Percentiles rank a stretch among this genome's conserved stretches.
Evolutionary conservation across 345 rosid species (phyloP).

Genomic region (Jatropha curcas): DNA sequence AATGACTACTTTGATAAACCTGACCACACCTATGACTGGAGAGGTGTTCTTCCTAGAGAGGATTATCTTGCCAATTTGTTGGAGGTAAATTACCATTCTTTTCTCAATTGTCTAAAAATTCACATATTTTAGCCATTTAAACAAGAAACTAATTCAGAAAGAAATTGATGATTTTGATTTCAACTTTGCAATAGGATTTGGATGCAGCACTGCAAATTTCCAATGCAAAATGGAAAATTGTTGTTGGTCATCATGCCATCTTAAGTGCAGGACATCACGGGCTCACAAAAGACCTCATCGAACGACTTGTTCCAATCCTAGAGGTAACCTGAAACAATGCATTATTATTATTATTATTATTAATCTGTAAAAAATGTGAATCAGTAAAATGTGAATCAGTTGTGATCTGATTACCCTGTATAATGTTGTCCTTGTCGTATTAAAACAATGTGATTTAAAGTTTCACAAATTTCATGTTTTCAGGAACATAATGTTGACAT

Average conservation of each 20-base stretch:
- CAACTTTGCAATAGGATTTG: slow-evolving; percentile 39
- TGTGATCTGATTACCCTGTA: no score
- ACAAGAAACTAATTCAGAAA: no score
- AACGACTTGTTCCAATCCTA: slow-evolving; percentile 53
- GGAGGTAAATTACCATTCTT: slow-evolving; percentile 21
- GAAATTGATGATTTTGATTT: background rate
- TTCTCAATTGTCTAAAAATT: background rate
- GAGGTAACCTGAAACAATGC: no score
- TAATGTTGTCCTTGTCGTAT: background rate
- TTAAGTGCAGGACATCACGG: slow-evolving; percentile 75
- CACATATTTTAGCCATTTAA: no score
- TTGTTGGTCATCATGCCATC: slow-evolving; percentile 73
- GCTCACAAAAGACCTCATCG: slow-evolving; percentile 53
- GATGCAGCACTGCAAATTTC: slow-evolving; percentile 44
- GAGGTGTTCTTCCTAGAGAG: slow-evolving; percentile 53
- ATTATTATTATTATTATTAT: no score
- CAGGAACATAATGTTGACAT: slow-evolving; percentile 20
- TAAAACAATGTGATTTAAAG: background rate
- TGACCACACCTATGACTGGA: slow-evolving; percentile 67
- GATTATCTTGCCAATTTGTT: slow-evolving; percentile 40
- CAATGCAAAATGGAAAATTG: slow-evolving; percentile 69
- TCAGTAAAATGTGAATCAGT: no score
- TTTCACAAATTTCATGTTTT: background rate
- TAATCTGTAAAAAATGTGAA: no score
- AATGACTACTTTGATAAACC: slow-evolving; percentile 48